A percentile compares a stretch with the other conserved stretches of the same genome.
phyloP scores from a whole-genome alignment of 202 grass and related monocot genomes.

The Carex arenaria region DNA sequence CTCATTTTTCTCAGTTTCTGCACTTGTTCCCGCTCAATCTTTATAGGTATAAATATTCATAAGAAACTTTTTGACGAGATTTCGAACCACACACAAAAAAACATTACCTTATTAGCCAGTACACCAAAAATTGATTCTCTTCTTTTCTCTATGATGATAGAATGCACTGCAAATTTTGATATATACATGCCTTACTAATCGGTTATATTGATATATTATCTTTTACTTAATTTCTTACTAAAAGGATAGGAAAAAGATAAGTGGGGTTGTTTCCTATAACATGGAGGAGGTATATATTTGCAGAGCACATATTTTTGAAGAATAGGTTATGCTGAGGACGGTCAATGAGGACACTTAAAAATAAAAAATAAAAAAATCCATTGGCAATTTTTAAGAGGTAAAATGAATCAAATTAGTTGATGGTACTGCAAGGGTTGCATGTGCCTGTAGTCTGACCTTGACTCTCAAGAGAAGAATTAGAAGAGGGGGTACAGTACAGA shows the following conservation, averaged over 20 bases:
- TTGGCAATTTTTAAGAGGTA: background rate
- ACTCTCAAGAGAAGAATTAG: background rate
- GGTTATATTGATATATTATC: too few species aligned
- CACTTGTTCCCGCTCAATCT: too few species aligned
- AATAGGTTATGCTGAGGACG: background rate
- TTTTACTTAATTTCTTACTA: too few species aligned
- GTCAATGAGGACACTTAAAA: background rate
- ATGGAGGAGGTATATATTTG: background rate
- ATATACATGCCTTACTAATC: too few species aligned
- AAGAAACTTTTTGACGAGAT: too few species aligned
- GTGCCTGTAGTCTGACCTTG: conserved; percentile 26
- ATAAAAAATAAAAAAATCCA: background rate
- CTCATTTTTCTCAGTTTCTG: too few species aligned
- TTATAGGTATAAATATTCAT: too few species aligned
- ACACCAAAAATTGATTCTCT: too few species aligned
- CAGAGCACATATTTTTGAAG: background rate
- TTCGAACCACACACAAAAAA: too few species aligned
- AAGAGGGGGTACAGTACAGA: background rate
- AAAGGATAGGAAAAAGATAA: background rate
- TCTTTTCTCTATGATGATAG: too few species aligned
- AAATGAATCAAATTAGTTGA: conserved; percentile 16
- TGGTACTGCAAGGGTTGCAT: conserved; percentile 21
- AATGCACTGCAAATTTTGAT: too few species aligned
- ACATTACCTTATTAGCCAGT: too few species aligned
- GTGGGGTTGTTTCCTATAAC: background rate